phyloP scores from a whole-genome alignment of 192 early-diverging fungal genomes.

The Helicostylum pulchrum region DNA sequence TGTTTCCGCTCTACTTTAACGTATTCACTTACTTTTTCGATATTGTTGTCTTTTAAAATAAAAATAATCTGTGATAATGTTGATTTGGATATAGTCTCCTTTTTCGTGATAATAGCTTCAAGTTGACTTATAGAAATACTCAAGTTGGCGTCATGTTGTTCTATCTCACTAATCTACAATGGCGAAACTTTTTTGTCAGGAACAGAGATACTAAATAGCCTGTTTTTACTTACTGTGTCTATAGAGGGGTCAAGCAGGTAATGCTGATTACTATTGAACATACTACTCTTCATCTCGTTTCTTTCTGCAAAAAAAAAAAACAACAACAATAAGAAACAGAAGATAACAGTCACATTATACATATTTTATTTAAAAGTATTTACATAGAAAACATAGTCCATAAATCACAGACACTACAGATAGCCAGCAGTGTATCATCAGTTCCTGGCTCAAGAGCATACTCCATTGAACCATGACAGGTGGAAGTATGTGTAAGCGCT shows the following conservation, averaged over 20 bases:
- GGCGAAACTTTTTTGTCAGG: too few species aligned
- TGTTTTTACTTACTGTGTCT: neutral
- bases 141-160: too few species aligned
- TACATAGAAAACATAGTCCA: neutral
- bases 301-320: neutral
- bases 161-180: too few species aligned
- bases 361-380: neutral
- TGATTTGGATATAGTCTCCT: too few species aligned
- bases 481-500: neutral
- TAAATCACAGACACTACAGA: constrained; percentile 11
- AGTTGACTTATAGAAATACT: too few species aligned
- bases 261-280: neutral
- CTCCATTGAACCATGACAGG: neutral
- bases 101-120: too few species aligned
- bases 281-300: neutral
- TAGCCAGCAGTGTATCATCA: neutral
- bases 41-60: too few species aligned
- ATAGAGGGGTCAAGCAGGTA: neutral
- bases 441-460: constrained; percentile 4
- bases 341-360: neutral
- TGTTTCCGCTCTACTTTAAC: neutral
- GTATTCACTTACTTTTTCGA: too few species aligned
- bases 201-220: too few species aligned
- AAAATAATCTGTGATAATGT: too few species aligned
- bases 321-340: neutral